Evolutionary conservation across 2,329 filamentous ascomycete species (phyloP), one percentile per base, ranked within the genome.

Genomic region (Cladosporium austrohemisphaericum): DNA sequence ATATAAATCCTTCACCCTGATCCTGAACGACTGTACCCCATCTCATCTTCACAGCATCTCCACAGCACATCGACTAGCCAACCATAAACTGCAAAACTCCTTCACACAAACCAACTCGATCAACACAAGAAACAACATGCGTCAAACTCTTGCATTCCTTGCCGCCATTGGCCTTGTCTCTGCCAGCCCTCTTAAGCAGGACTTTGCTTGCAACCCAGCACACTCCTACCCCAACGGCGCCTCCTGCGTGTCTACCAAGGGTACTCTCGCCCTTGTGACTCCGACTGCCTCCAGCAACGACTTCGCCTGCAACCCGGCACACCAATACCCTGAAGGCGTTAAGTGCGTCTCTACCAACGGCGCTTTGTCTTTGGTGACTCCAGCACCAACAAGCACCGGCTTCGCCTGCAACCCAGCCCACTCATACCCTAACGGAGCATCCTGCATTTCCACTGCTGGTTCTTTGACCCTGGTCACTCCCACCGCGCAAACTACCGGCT

Each of bases 181-280:
- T 20, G 67, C 68, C 35, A 67, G 64, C 37, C 70, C 69, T 22
- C 60, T 61, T 50, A 67, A 35, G 28, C 18, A 26, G 18, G 49
- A 52, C 40, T 60, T 56, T 41, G 29, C 28, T 26, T 49, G 41
- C 50, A 44, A 53, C 52, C 50, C 56, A 25, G 57, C 57, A 10
- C 46, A 55, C 35, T 16, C 33, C n/a, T 57, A 57, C 23, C 53
- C 51, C 10, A 41, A 51, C n/a, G 55, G 55, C 31, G 54, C 54
- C 18, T 38, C 29, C 33, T 57, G 57, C 35, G 20, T 43, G 16
- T 47, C 41, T 2, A 38, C 51, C 14, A 45, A 41, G 9, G 56
- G 54, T 23, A 48, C 25, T 2, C 29, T 55, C 18, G 48, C 52
- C 18, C 40, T 57, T 4, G 53, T 56, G 3, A 52, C 49, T 18